Evolutionary conservation across 768 basidiomycete species (phyloP), one percentile per base, ranked within the genome.

Genomic region (Amylocystis lapponica): DNA sequence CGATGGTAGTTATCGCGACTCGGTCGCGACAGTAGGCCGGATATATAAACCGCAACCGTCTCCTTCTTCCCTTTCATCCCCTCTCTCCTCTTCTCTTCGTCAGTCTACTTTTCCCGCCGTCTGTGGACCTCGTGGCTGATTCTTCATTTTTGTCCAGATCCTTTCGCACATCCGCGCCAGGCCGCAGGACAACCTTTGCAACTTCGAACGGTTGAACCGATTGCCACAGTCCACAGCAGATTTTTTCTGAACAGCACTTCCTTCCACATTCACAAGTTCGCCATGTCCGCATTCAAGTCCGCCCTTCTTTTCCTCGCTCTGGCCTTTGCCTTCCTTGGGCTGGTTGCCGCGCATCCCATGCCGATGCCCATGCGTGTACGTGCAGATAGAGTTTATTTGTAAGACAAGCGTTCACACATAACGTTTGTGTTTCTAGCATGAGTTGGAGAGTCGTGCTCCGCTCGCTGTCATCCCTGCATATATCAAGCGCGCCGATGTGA

Each of bases 281-380:
- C 50, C 61, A 80, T 81, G 79, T 65, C 77, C 57, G 49, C 62
- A 45, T 57, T 66, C 52, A 50, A 66, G 52, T 48, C 72, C 53
- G 43, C n/a, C n/a, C n/a, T n/a, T n/a, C n/a, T 71, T 41, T 56
- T 71, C 39, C 49, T 69, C 43, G 60, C 70, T 42, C 47, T 71
- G 39, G 61, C 71, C 43, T 49, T 69, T 49, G 58, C 75, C 54
- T 68, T 70, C 49, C 63, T 70, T 52, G 69, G 72, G 52, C 72
- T 64, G 36, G 60, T 69, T 33, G 63, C 66, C 27, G 63, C 61
- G 14, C 61, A 36, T 5, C 66, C 78, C 7, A 47, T 76, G 45
- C 70, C 73, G n/a, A 60, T 69, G 57, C 64, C 67, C 29, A 25
- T 63, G 10, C 55, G 47, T n/a, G 68, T 77, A 39, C 45, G 69